Evolutionary conservation across 345 rosid species (phyloP).

Genomic region (Eutrema japonicum): DNA sequence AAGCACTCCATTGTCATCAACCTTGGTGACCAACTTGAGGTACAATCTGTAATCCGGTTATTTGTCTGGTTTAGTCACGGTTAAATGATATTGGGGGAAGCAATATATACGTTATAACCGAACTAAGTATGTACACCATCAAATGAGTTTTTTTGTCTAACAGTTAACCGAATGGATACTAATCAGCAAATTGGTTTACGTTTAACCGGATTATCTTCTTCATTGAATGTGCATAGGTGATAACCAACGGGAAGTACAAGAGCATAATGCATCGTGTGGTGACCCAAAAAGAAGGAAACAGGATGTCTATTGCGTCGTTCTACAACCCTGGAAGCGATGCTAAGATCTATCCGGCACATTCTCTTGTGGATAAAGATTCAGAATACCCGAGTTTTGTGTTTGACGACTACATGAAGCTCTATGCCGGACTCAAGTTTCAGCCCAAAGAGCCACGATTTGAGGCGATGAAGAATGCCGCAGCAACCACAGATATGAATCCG

Average conservation of each 20-base stretch:
- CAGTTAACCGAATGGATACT: no score
- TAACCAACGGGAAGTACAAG: conserved; percentile 91
- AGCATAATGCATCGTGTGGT: conserved; percentile 81
- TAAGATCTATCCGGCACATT: conserved; percentile 69
- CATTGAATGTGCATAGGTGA: conserved; percentile 54
- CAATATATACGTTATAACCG: background rate
- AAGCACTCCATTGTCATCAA: conserved; percentile 86
- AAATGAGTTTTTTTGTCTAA: background rate
- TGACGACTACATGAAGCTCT: conserved; percentile 89
- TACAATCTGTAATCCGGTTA: conserved; percentile 17
- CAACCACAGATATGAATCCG: conserved; percentile 39
- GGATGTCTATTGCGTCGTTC: conserved; percentile 93
- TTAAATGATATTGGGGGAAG: background rate
- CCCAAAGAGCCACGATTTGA: conserved; percentile 89
- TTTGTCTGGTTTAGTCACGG: background rate
- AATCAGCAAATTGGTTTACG: background rate
- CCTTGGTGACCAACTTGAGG: conserved; percentile 97
- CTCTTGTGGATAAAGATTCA: conserved; percentile 54
- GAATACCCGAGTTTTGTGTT: conserved; percentile 80
- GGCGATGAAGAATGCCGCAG: conserved; percentile 64
- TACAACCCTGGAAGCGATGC: conserved; percentile 92
- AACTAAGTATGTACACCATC: background rate
- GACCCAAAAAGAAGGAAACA: conserved; percentile 70
- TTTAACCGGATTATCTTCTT: conserved; percentile 8
- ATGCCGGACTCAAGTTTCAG: conserved; percentile 75